Conservation (phyloP, 2,329 filamentous ascomycete genomes). For the Colletotrichum tropicale region DNA sequence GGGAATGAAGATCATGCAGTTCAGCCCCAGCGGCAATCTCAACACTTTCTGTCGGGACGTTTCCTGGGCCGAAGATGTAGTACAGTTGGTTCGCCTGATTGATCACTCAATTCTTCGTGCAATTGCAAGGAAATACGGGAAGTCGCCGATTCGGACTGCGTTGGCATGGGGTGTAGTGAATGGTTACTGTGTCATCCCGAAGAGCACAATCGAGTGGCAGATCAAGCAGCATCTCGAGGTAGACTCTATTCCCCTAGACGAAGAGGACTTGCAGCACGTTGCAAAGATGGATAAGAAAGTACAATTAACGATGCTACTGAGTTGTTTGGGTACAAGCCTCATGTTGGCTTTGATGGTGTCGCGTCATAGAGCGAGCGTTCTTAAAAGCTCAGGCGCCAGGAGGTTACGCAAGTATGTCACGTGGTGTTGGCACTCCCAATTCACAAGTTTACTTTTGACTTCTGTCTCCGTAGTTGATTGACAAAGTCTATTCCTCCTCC, state of each 20-base stretch:
- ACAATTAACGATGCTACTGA: neutral
- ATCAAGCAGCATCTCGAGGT: neutral
- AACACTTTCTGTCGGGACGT: no score
- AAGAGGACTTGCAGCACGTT: neutral
- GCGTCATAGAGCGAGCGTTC: neutral
- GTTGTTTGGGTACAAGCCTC: neutral
- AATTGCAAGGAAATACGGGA: constrained; percentile 26
- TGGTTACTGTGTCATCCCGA: constrained; percentile 37
- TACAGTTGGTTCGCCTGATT: no score
- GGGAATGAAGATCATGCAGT: no score
- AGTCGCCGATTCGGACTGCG: constrained; percentile 32
- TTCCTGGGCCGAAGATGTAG: no score
- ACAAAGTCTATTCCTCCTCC: neutral
- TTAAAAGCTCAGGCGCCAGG: neutral
- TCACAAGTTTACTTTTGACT: neutral
- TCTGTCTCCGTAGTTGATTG: neutral
- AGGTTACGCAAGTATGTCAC: neutral
- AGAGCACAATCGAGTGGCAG: constrained; percentile 32
- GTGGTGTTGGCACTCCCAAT: neutral
- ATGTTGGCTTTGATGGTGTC: neutral
- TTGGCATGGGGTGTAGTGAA: constrained; percentile 35
- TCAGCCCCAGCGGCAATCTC: no score
- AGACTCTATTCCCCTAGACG: neutral
- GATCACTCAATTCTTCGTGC: neutral
- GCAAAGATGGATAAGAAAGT: neutral